These are phyloP conservation scores for Xylariales sp. DNA, from an alignment of 2,329 filamentous ascomycete species.

Conservation along the genomic window DNA sequence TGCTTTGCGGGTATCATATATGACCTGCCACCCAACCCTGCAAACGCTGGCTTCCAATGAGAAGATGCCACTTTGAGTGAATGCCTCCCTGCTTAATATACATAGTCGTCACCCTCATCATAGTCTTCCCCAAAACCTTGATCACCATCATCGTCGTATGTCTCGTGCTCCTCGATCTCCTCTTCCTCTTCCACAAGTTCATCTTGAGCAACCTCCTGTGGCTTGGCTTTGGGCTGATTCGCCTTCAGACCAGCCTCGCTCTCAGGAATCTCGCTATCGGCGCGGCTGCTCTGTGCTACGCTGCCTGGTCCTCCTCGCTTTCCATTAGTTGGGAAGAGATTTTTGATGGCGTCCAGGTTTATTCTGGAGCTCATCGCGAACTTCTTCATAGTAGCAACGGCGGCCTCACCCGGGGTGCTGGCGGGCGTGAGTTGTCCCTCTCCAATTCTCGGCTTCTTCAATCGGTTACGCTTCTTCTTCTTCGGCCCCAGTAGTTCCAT, in stretches of 20 bases:
- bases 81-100: too few species aligned
- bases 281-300: conserved; percentile 31
- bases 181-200: conserved; percentile 11
- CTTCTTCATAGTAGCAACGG: conserved; percentile 62
- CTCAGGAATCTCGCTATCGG: conserved; percentile 27
- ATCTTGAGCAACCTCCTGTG: neutral
- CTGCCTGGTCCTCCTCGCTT: conserved; percentile 41
- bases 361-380: conserved; percentile 69
- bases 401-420: conserved; percentile 64
- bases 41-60: too few species aligned
- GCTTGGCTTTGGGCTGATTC: neutral
- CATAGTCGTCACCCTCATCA: conserved; percentile 21
- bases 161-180: conserved; percentile 28
- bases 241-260: conserved; percentile 20
- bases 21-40: too few species aligned
- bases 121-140: conserved; percentile 21
- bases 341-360: conserved; percentile 62
- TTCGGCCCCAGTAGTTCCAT: conserved; percentile 45
- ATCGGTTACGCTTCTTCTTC: conserved; percentile 51
- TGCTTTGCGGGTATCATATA: too few species aligned
- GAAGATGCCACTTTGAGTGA: too few species aligned
- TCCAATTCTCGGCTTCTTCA: conserved; percentile 50
- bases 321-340: conserved; percentile 46
- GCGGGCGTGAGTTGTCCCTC: conserved; percentile 63
- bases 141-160: conserved; percentile 30